Base-by-base conservation (phyloP, 176 grass and related monocot species). In the Eragrostis nindensis region DNA sequence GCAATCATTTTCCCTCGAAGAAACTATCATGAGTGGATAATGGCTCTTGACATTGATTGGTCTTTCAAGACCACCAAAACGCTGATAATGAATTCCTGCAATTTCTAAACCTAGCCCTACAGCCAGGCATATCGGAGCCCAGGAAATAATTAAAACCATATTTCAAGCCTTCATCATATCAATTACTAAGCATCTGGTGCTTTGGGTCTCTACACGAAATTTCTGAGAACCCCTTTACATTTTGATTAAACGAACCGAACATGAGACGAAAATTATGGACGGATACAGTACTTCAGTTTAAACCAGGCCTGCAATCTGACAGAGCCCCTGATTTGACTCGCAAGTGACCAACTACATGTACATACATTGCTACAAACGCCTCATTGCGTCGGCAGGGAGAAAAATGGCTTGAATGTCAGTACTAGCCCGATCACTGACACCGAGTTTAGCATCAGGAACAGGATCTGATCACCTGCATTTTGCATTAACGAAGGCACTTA, bases 401-500 rank as follows among this genome's bases (percentile, higher is more conserved):
- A 87, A 53, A 88, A 93, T 62, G 78, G 88, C 54, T 50, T 85
- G 82, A 87, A 88, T 3, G 81, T 85, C 56, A 93, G 61, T 2
- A 71, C 15, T 17, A 93, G 44, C 27, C 91, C 82, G 27, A 87
- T 56, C 6, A 90, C 24, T 2, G 78, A 84, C 8, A 90, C 85
- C 82, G 85, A 69, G 63, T 76, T 90, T 45, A 93, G 49, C 67
- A 90, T 83, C 68, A 85, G 55, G 82, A 93, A 93, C 47, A 90
- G 54, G 60, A 93, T 75, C 25, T 93, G 91, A 75, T 87, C 85
- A 64, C 90, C 90, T 92, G 87, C 71, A 89, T 76, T n/a, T 75
- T 14, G 2, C 45, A 74, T 22, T 50, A 39, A 53, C 48, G 54
- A 36, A 3, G n/a, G n/a, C n/a, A n/a, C n/a, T 36, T 36, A 36